A percentile compares a stretch with the other conserved stretches of the same genome.
Evolutionary conservation across 768 basidiomycete species (phyloP).

Genomic region (Pisolithus albus): DNA sequence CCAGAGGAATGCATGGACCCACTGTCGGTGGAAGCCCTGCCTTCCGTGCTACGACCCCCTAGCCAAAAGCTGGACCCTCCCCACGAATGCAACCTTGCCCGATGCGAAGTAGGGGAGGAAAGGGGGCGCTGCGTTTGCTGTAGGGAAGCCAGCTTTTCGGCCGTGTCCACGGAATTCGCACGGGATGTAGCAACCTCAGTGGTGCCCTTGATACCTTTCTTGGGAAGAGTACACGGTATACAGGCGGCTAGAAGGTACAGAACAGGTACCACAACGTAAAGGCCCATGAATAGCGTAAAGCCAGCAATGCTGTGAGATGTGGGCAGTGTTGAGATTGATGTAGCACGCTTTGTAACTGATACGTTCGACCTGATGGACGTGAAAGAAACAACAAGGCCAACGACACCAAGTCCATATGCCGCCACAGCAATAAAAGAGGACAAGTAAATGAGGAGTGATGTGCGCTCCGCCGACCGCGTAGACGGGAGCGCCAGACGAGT

Average conservation of each 20-base stretch:
- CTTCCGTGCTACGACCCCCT: slow-evolving; percentile 29
- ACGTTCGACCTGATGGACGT: slow-evolving; percentile 39
- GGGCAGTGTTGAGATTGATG: slow-evolving; percentile 32
- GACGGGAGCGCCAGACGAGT: slow-evolving; percentile 37
- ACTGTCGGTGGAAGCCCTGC: slow-evolving; percentile 36
- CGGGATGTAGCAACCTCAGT: slow-evolving; percentile 25
- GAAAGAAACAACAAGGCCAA: slow-evolving; percentile 57
- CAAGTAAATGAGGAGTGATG: slow-evolving; percentile 27
- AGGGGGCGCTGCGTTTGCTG: slow-evolving; percentile 26
- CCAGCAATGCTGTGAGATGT: slow-evolving; percentile 64
- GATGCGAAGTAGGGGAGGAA: slow-evolving; percentile 26
- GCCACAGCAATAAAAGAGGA: slow-evolving; percentile 36
- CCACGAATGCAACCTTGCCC: slow-evolving; percentile 32
- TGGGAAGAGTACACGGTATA: slow-evolving; percentile 8
- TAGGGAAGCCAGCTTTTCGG: slow-evolving; percentile 34
- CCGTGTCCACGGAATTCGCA: slow-evolving; percentile 33
- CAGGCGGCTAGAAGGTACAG: slow-evolving; percentile 28
- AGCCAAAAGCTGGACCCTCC: slow-evolving; percentile 33
- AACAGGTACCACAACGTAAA: slow-evolving; percentile 50
- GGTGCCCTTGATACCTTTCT: slow-evolving; percentile 17
- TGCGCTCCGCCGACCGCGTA: slow-evolving; percentile 20
- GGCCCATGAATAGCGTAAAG: slow-evolving; percentile 52
- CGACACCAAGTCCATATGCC: slow-evolving; percentile 56
- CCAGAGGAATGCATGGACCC: slow-evolving; percentile 29
- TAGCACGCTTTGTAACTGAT: slow-evolving; percentile 26